phyloP scores from a whole-genome alignment of 2,329 filamentous ascomycete genomes.

The Elsinoe arachidis region DNA sequence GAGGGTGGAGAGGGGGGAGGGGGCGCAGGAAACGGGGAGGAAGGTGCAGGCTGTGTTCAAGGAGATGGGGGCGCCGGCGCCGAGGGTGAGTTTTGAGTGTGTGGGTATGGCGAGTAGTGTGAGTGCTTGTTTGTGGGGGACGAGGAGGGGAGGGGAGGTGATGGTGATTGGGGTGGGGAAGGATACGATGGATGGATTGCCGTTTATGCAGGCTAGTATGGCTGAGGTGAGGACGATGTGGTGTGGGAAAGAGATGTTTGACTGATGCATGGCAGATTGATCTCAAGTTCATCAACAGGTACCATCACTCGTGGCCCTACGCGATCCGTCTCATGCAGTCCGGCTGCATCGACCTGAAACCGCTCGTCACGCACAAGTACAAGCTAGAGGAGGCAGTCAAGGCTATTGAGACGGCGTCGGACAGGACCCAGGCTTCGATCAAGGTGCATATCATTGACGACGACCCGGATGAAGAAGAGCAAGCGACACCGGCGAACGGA shows the following conservation, averaged over 20 bases:
- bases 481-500: neutral
- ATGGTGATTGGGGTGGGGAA: constrained; percentile 31
- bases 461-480: neutral
- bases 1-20: constrained; percentile 20
- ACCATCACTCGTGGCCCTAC: constrained; percentile 60
- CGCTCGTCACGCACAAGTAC: constrained; percentile 55
- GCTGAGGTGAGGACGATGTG: constrained; percentile 19
- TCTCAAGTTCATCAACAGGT: constrained; percentile 62
- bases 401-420: constrained; percentile 46
- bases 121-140: constrained; percentile 21
- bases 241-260: neutral
- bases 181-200: constrained; percentile 27
- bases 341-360: constrained; percentile 52
- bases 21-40: constrained; percentile 20
- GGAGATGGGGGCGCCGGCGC: constrained; percentile 17
- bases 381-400: constrained; percentile 54
- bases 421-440: constrained; percentile 47
- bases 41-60: constrained; percentile 21
- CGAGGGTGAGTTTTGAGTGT: constrained; percentile 28
- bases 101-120: constrained; percentile 29
- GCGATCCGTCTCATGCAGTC: constrained; percentile 54
- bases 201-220: constrained; percentile 30
- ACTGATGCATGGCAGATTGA: constrained; percentile 34
- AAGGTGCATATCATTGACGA: constrained; percentile 46
- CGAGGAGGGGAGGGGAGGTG: constrained; percentile 25